Evolutionary conservation across 768 basidiomycete species (phyloP).

Genomic region (Coprinellus aureogranulatus): DNA sequence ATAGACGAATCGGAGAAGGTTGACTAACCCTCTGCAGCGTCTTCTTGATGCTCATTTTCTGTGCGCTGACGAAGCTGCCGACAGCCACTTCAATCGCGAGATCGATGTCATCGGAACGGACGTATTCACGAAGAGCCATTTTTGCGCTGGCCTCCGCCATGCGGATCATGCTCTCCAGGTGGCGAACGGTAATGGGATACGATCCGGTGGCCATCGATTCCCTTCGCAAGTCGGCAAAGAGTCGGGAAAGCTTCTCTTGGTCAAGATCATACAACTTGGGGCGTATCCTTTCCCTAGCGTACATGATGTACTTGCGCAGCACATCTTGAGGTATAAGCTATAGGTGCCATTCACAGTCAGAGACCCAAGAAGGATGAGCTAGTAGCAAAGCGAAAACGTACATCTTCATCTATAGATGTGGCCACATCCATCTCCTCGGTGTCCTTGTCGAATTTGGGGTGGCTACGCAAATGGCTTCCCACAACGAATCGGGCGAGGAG

Average conservation of each 20-base stretch:
- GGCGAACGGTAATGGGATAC: slow-evolving; percentile 96
- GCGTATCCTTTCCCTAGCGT: slow-evolving; percentile 87
- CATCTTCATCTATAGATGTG: slow-evolving; percentile 86
- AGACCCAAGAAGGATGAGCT: background rate
- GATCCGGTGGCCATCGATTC: slow-evolving; percentile 98
- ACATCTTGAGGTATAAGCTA: slow-evolving; percentile 97
- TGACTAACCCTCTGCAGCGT: slow-evolving; percentile 84
- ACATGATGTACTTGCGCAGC: slow-evolving; percentile 98
- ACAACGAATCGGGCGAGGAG: slow-evolving; percentile 97
- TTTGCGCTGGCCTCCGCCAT: slow-evolving; percentile 99
- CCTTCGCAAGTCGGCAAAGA: slow-evolving; percentile 92
- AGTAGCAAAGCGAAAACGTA: slow-evolving; percentile 38
- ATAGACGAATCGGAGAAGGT: too few species aligned
- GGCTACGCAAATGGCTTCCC: slow-evolving; percentile 90
- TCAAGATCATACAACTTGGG: slow-evolving; percentile 95
- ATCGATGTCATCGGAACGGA: slow-evolving; percentile 94
- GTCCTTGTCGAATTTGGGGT: slow-evolving; percentile 86
- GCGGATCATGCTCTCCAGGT: slow-evolving; percentile 98
- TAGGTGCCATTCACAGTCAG: background rate
- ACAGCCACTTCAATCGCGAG: slow-evolving; percentile 95
- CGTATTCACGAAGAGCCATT: slow-evolving; percentile 96
- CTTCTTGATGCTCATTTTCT: slow-evolving; percentile 99
- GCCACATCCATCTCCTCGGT: slow-evolving; percentile 93
- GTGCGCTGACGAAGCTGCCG: slow-evolving; percentile 91
- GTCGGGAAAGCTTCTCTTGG: slow-evolving; percentile 89